Base-by-base conservation (phyloP, 257 asterid species). In the Buddleja alternifolia region DNA sequence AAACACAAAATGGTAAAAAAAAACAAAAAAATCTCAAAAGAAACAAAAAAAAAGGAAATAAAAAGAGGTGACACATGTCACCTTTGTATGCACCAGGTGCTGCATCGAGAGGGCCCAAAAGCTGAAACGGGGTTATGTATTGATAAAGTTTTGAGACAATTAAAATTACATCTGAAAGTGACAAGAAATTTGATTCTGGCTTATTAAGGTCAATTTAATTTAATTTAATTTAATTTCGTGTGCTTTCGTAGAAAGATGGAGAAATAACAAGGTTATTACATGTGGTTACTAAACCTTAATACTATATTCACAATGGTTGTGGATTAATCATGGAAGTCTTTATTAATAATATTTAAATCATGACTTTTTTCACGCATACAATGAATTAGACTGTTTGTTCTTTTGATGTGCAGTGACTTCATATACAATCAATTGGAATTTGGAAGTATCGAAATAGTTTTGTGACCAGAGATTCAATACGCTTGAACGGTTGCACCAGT, bases 81-180 rank as follows among this genome's bases (percentile, higher is more conserved):
- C n/a, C n/a, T n/a, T n/a, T n/a, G n/a, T n/a, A n/a, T n/a, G n/a
- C n/a, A n/a, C n/a, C n/a, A n/a, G n/a, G n/a, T n/a, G n/a, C n/a
- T n/a, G n/a, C n/a, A n/a, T n/a, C n/a, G n/a, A n/a, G n/a, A n/a
- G n/a, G n/a, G n/a, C n/a, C n/a, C n/a, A n/a, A 58, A 59, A 70
- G 69, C 75, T 17, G 36, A 25, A 25, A 46, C 14, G 68, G 42
- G 21, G 70, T 60, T 34, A 65, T n/a, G 55, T 17, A 42, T 15
- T 5, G 15, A 23, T 34, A 11, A 25, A 23, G n/a, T 12, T 74
- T 81, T 53, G 72, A 23, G 56, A 66, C 52, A 58, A 66, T 69
- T 72, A 72, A 67, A 73, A 68, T 57, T 63, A 20, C 42, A 48
- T 15, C 81, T 77, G 85, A 81, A 78, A 74, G 76, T 14, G 85